These are phyloP conservation scores for Ogataea sp. DNA, from an alignment of 805 yeast species.

Conservation along the genomic window DNA sequence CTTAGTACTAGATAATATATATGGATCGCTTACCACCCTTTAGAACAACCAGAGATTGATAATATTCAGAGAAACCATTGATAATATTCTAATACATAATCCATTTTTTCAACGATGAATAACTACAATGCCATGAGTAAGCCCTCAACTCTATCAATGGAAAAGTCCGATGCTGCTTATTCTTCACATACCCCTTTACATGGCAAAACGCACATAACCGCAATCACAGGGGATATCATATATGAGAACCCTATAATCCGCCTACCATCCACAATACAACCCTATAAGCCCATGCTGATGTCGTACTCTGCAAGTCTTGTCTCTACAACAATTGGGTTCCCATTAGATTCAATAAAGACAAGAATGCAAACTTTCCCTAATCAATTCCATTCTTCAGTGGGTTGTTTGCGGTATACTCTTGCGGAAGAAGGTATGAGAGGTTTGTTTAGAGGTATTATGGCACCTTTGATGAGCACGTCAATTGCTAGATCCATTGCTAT, in stretches of 20 bases:
- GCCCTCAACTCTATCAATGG: no score
- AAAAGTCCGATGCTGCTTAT: no score
- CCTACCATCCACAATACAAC: conserved; percentile 39
- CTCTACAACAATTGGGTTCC: conserved; percentile 70
- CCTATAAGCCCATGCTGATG: conserved; percentile 49
- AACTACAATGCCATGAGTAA: no score
- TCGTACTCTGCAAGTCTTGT: conserved; percentile 59
- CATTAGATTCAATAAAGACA: conserved; percentile 80
- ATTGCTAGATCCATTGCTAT: conserved; percentile 60
- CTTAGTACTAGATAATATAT: no score
- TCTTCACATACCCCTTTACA: no score
- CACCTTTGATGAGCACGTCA: conserved; percentile 63
- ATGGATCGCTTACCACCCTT: no score
- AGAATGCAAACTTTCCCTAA: conserved; percentile 65
- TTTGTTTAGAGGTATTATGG: conserved; percentile 68
- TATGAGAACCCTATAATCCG: conserved; percentile 35
- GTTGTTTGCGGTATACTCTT: conserved; percentile 51
- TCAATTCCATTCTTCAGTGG: conserved; percentile 44
- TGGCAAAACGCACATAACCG: conserved; percentile 34
- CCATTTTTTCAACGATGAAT: no score
- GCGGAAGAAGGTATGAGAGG: conserved; percentile 58
- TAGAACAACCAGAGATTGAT: no score
- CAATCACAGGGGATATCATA: conserved; percentile 50
- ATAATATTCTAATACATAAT: no score
- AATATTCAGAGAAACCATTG: no score